Conservation (phyloP, 192 early-diverging fungal genomes). For the Coemansia sp. region DNA sequence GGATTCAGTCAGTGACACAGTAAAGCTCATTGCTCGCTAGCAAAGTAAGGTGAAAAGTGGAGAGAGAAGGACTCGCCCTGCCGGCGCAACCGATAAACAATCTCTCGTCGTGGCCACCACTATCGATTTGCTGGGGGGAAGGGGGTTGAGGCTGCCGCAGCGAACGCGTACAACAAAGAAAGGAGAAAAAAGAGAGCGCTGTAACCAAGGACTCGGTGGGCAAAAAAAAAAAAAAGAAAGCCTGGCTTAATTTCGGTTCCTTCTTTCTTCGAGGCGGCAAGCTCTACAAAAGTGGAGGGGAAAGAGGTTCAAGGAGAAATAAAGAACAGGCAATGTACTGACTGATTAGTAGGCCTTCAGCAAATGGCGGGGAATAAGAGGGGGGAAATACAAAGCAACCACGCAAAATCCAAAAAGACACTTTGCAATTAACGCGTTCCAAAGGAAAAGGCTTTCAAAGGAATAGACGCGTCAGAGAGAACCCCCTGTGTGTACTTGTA, state of each 20-base stretch:
- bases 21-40: conserved; percentile 36
- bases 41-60: conserved; percentile 8
- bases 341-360: neutral
- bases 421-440: neutral
- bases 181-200: neutral
- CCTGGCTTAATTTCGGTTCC: neutral
- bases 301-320: neutral
- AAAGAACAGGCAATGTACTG: conserved; percentile 8
- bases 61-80: neutral
- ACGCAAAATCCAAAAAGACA: conserved; percentile 10
- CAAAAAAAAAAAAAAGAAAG: neutral
- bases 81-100: conserved; percentile 3
- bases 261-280: neutral
- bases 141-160: neutral
- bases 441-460: neutral
- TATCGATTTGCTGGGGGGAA: neutral
- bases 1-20: conserved; percentile 29
- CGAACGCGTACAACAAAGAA: neutral
- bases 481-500: neutral
- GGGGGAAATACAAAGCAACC: neutral
- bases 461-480: neutral
- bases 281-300: neutral
- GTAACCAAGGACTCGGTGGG: neutral
- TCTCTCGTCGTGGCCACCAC: neutral
- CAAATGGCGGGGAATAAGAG: neutral